These are phyloP conservation scores for Butyriboletus loyo DNA, from an alignment of 768 basidiomycete genomes.

Conservation along the genomic window DNA sequence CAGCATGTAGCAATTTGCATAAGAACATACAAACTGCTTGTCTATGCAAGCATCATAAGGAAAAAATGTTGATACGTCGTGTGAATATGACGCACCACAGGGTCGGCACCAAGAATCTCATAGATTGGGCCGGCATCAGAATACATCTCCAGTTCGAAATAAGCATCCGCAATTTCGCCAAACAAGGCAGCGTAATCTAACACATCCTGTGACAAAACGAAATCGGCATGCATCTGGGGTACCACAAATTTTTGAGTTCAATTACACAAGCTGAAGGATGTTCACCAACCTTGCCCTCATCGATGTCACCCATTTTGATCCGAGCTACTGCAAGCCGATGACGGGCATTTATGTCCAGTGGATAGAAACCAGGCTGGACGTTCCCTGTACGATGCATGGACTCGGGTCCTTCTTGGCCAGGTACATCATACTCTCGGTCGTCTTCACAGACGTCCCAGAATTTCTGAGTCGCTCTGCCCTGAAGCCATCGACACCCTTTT, in stretches of 20 bases:
- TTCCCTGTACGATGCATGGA: background rate
- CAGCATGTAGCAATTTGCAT: constrained; percentile 81
- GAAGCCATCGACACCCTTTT: background rate
- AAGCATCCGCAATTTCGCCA: constrained; percentile 80
- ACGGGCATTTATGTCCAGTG: constrained; percentile 42
- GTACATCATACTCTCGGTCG: constrained; percentile 29
- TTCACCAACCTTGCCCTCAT: constrained; percentile 70
- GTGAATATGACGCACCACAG: background rate
- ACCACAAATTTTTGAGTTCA: background rate
- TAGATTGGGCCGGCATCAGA: background rate
- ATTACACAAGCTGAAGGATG: background rate
- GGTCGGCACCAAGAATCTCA: background rate
- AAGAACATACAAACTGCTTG: background rate
- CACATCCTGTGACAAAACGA: constrained; percentile 69
- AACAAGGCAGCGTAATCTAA: constrained; percentile 76
- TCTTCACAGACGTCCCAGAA: background rate
- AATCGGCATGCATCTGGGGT: constrained; percentile 69
- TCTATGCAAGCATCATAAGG: background rate
- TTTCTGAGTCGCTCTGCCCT: background rate
- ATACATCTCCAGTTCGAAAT: constrained; percentile 38
- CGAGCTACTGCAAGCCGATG: constrained; percentile 81
- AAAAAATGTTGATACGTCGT: too few species aligned
- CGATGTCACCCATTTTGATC: constrained; percentile 71
- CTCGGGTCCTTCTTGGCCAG: constrained; percentile 45
- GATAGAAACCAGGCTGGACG: background rate